phyloP scores from a whole-genome alignment of 257 asterid genomes.

The Linderniella brevidens region DNA sequence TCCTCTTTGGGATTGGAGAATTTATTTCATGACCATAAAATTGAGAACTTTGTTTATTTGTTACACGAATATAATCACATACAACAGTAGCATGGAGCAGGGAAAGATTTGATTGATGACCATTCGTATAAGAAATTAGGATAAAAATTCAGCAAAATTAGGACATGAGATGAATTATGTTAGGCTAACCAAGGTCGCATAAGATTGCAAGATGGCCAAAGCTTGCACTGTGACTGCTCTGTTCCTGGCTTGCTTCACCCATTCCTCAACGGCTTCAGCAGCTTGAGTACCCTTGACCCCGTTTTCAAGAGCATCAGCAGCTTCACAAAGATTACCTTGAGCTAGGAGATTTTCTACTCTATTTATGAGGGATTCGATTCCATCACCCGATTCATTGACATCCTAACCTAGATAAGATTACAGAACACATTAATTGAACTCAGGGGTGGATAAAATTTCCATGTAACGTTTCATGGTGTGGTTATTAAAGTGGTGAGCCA shows the following conservation, averaged over 20 bases:
- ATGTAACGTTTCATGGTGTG: conserved; percentile 5
- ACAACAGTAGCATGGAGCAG: no score
- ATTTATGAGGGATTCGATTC: conserved; percentile 71
- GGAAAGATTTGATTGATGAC: no score
- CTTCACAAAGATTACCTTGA: conserved; percentile 66
- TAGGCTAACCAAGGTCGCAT: conserved; percentile 59
- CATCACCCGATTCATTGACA: conserved; percentile 69
- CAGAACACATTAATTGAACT: neutral
- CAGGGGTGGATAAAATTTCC: conserved; percentile 7
- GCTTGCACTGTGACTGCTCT: conserved; percentile 83
- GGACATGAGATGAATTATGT: conserved; percentile 15
- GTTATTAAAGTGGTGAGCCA: neutral
- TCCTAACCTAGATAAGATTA: conserved; percentile 41
- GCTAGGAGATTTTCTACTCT: conserved; percentile 62
- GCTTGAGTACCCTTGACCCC: conserved; percentile 74
- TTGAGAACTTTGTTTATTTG: no score
- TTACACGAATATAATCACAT: no score
- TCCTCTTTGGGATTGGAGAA: no score
- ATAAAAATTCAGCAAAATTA: no score
- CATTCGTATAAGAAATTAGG: no score
- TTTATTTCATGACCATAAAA: no score
- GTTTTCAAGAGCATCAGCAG: conserved; percentile 71
- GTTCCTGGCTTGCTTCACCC: conserved; percentile 63
- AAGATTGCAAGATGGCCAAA: conserved; percentile 54
- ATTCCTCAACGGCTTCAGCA: conserved; percentile 52